Evolutionary conservation across 1,284 basidiomycete genomes (phyloP), one percentile per base, ranked within the genome.

Genomic region (Ganoderma leucocontextum): DNA sequence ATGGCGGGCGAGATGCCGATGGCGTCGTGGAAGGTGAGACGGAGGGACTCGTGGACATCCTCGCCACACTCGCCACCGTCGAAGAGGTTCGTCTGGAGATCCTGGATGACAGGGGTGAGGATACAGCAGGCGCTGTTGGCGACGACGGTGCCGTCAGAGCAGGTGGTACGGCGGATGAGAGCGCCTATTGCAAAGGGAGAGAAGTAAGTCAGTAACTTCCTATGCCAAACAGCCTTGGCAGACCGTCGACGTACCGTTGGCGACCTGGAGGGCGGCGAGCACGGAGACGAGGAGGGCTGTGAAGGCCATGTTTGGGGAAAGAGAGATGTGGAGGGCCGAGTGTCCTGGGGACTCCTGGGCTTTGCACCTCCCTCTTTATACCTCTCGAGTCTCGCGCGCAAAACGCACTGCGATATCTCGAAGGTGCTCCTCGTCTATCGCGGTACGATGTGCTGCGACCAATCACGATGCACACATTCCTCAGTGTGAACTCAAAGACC

Each of bases 121-220:
- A 74, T 70, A 69, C 81, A 82, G 72, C 82, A 83, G 12, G 81
- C 81, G 22, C 72, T 77, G 66, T 82, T 80, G 6, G 79, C 75
- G 12, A 78, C 80, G 7, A 74, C 76, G 61, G 69, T 65, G 41
- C 74, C 72, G 63, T 73, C 73, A 19, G 74, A 67, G 61, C 74
- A 75, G 29, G 74, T 64, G 4, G 72, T 71, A 61, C 73, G 71
- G n/a, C 70, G 69, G 17, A 70, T 75, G 35, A 75, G 53, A 1
- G 74, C 74, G 53, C 71, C 74, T 74, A 15, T 17, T n/a, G n/a
- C 19, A 58, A 52, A 10, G 44, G 3, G 22, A 33, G 29, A 15
- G 29, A 47, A 33, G 22, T 29, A 36, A 39, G 35, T 58, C 12
- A 55, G 19, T 33, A 22, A 22, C 33, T 9, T 38, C 15, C 1